A percentile compares a stretch with the other conserved stretches of the same genome.
Evolutionary conservation across 2,329 filamentous ascomycete species (phyloP).

Genomic region (Leptographium lundbergii): DNA sequence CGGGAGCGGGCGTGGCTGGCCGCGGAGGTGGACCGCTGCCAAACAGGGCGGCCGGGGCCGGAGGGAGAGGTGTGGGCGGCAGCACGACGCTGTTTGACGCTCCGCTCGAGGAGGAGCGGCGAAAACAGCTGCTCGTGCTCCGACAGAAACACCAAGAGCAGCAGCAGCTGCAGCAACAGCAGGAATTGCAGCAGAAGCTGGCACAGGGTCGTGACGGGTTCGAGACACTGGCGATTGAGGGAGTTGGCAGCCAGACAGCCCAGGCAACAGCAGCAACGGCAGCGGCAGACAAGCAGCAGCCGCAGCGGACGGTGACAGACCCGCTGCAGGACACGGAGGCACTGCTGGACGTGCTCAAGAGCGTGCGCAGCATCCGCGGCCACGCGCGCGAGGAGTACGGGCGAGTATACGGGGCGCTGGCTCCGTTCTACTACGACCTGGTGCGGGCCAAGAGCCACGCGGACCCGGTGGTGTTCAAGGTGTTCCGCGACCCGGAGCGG

Average conservation of each 20-base stretch:
- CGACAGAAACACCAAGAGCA: constrained; percentile 25
- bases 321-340: constrained; percentile 46
- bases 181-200: constrained; percentile 7
- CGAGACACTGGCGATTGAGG: constrained; percentile 53
- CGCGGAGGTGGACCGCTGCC: constrained; percentile 7
- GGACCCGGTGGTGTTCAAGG: constrained; percentile 74
- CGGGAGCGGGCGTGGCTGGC: constrained; percentile 8
- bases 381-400: constrained; percentile 82
- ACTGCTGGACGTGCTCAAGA: constrained; percentile 56
- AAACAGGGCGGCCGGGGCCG: not conserved
- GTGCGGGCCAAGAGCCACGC: constrained; percentile 57
- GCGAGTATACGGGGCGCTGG: constrained; percentile 76
- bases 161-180: constrained; percentile 24
- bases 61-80: constrained; percentile 10
- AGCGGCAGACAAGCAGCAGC: constrained; percentile 9
- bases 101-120: constrained; percentile 48
- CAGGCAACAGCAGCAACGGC: constrained; percentile 10
- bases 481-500: constrained; percentile 75
- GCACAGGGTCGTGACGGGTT: constrained; percentile 49
- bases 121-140: constrained; percentile 23
- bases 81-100: constrained; percentile 64
- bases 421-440: constrained; percentile 80
- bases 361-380: constrained; percentile 67
- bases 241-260: constrained; percentile 15
- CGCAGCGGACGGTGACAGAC: constrained; percentile 10